Evolutionary conservation across 1,284 basidiomycete species (phyloP).

Genomic region (Filobasidium uniguttulatum): DNA sequence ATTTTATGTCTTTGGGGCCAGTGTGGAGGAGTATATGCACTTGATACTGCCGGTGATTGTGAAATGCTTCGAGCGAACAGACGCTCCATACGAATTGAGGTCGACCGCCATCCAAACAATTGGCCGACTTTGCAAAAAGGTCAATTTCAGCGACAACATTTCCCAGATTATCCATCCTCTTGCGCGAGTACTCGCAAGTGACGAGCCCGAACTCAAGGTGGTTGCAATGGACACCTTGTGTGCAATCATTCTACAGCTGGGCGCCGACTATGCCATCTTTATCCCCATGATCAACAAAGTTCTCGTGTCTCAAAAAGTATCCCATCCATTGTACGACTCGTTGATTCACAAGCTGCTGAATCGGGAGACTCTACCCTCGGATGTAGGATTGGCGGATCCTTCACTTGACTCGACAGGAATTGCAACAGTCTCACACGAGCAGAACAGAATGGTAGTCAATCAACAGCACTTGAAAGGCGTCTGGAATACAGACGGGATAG

Average conservation of each 20-base stretch:
- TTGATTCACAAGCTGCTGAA: constrained; percentile 79
- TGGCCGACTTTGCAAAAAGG: constrained; percentile 76
- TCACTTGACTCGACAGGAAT: constrained; percentile 13
- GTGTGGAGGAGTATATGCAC: constrained; percentile 96
- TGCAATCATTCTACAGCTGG: constrained; percentile 81
- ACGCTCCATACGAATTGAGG: constrained; percentile 60
- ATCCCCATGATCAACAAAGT: constrained; percentile 93
- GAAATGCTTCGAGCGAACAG: constrained; percentile 73
- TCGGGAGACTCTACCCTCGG: constrained; percentile 73
- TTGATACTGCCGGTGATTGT: constrained; percentile 92
- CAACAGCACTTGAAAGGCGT: constrained; percentile 95
- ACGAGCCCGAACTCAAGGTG: constrained; percentile 61
- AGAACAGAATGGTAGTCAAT: constrained; percentile 83
- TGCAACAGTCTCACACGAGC: constrained; percentile 44
- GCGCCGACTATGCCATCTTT: constrained; percentile 93
- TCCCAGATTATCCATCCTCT: constrained; percentile 94
- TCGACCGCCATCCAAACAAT: constrained; percentile 85
- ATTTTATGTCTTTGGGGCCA: constrained; percentile 86
- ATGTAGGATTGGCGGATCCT: constrained; percentile 39
- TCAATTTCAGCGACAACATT: constrained; percentile 98
- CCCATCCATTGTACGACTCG: constrained; percentile 76
- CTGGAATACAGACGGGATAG: constrained; percentile 78
- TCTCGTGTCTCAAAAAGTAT: constrained; percentile 61
- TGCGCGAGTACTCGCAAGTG: constrained; percentile 70
- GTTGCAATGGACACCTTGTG: constrained; percentile 90